A percentile compares a stretch with the other conserved stretches of the same genome.
Conservation (phyloP, 2,329 filamentous ascomycete genomes). For the Epichloe sp. region DNA sequence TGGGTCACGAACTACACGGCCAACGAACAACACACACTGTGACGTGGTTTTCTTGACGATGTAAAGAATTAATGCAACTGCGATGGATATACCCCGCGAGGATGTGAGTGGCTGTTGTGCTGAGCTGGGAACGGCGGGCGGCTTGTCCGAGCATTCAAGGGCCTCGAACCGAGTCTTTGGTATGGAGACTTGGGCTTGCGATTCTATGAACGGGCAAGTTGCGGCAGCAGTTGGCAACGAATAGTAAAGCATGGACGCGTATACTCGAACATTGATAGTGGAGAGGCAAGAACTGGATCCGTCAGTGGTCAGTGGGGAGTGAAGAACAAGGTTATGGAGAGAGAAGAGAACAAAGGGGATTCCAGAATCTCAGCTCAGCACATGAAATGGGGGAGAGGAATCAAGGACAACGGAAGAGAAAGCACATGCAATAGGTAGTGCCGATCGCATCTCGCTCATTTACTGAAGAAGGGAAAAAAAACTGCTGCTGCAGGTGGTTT, state of each 20-base stretch:
- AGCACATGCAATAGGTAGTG: background rate
- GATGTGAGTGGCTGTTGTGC: constrained; percentile 22
- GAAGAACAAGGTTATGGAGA: constrained; percentile 12
- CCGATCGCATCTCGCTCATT: constrained; percentile 6
- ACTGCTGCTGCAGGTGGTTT: constrained; percentile 10
- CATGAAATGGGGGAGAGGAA: constrained; percentile 1
- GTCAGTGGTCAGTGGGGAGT: constrained; percentile 9
- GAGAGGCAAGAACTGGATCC: constrained; percentile 11
- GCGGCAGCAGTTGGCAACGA: constrained; percentile 5
- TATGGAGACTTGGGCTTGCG: background rate
- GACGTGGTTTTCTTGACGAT: constrained; percentile 23
- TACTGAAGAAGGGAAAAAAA: background rate
- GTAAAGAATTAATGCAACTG: constrained; percentile 23
- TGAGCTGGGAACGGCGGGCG: constrained; percentile 15
- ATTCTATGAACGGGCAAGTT: background rate
- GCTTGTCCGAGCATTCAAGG: background rate
- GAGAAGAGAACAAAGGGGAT: background rate
- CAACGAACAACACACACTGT: constrained; percentile 20
- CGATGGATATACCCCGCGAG: constrained; percentile 30
- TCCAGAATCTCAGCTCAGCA: no score
- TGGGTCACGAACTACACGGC: constrained; percentile 18
- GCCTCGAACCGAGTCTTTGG: background rate
- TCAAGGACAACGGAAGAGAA: constrained; percentile 3
- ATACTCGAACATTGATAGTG: constrained; percentile 15
- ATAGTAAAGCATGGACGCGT: constrained; percentile 2